These are phyloP conservation scores for Malania oleifera DNA, from an alignment of 164 flowering plant species.

Conservation along the genomic window DNA sequence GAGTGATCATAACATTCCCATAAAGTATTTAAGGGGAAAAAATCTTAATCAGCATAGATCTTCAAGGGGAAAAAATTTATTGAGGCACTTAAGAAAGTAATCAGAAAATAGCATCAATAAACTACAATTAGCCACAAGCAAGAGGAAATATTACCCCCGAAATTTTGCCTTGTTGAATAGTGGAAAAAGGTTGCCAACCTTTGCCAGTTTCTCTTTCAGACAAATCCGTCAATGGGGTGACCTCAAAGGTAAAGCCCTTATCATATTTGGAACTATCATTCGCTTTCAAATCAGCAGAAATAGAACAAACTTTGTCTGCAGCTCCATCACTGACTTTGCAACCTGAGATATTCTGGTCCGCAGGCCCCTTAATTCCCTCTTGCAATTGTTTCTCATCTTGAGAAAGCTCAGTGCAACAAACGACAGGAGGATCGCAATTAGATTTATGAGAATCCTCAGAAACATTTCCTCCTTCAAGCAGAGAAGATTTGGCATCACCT, in stretches of 20 bases:
- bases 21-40: background rate
- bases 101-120: no score
- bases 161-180: slow-evolving; percentile 20
- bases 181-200: slow-evolving; percentile 35
- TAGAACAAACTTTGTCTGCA: slow-evolving; percentile 11
- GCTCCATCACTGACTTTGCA: slow-evolving; percentile 15
- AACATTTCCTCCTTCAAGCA: slow-evolving; percentile 17
- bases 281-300: slow-evolving; percentile 25
- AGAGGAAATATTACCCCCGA: slow-evolving; percentile 30
- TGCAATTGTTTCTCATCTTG: slow-evolving; percentile 27
- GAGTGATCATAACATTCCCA: no score
- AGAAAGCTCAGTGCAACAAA: slow-evolving; percentile 29
- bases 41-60: background rate
- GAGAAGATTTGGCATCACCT: slow-evolving; percentile 12
- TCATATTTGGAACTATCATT: slow-evolving; percentile 33
- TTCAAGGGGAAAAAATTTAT: background rate
- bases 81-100: background rate
- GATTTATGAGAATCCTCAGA: slow-evolving; percentile 24
- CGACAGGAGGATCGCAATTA: slow-evolving; percentile 41
- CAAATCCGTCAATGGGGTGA: slow-evolving; percentile 32
- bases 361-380: slow-evolving; percentile 13
- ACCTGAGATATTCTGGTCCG: slow-evolving; percentile 19
- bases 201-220: slow-evolving; percentile 31
- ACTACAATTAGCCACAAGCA: slow-evolving; percentile 1
- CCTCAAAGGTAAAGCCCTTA: slow-evolving; percentile 52